These are phyloP conservation scores for Dalechampia spathulata DNA, from an alignment of 441 rosid species.

Conservation along the genomic window DNA sequence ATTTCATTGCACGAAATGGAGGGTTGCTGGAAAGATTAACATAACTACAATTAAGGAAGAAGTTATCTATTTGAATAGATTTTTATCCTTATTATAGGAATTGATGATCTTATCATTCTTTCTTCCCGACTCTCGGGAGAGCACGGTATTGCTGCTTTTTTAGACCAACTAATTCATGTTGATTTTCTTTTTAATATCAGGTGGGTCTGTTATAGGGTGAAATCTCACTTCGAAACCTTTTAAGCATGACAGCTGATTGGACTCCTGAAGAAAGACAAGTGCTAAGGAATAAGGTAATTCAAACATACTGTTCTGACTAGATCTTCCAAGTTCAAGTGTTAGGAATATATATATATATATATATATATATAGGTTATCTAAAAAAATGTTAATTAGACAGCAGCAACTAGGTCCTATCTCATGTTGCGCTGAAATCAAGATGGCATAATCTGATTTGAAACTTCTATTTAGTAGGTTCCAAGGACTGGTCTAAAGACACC, in stretches of 20 bases:
- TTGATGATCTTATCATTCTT: background rate
- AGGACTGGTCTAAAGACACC: constrained; percentile 80
- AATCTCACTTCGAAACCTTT: constrained; percentile 60
- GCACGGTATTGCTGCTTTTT: background rate
- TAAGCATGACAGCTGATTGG: constrained; percentile 92
- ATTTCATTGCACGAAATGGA: constrained; percentile 1
- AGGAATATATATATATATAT: too few species aligned
- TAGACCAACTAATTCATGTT: constrained; percentile 10
- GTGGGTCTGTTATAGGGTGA: constrained; percentile 93
- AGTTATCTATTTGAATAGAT: too few species aligned
- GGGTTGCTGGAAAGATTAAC: too few species aligned
- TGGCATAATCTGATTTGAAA: constrained; percentile 8
- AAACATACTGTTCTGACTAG: too few species aligned
- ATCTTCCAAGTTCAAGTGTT: too few species aligned
- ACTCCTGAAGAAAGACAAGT: constrained; percentile 83
- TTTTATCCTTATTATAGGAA: background rate
- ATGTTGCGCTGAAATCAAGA: constrained; percentile 6
- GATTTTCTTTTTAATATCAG: constrained; percentile 33
- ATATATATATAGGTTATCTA: too few species aligned
- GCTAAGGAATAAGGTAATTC: constrained; percentile 77
- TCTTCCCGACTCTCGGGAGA: background rate
- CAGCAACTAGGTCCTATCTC: constrained; percentile 5
- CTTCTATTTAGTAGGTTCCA: constrained; percentile 54
- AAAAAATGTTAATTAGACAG: too few species aligned
- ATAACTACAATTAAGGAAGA: too few species aligned